These are phyloP conservation scores for Pseudocercospora cruenta DNA, from an alignment of 2,329 filamentous ascomycete species.

Conservation along the genomic window DNA sequence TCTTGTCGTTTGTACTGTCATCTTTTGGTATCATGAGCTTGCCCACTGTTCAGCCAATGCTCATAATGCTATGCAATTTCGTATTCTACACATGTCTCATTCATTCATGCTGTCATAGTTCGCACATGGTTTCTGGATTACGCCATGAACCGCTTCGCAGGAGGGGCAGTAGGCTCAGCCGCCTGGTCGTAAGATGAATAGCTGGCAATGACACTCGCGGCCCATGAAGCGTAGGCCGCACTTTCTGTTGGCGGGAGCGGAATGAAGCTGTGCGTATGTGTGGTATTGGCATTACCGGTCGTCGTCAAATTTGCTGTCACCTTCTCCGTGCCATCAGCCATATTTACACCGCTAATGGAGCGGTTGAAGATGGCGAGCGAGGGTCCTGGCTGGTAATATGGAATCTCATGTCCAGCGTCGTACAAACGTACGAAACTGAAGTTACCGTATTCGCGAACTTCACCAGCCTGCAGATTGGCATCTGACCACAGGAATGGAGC, in stretches of 20 bases:
- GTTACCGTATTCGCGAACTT: conserved; percentile 40
- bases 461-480: conserved; percentile 43
- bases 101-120: neutral
- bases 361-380: conserved; percentile 36
- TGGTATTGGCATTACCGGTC: conserved; percentile 41
- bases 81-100: neutral
- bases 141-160: neutral
- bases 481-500: conserved; percentile 36
- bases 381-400: conserved; percentile 46
- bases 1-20: neutral
- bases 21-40: neutral
- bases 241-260: conserved; percentile 37
- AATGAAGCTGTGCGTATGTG: conserved; percentile 45
- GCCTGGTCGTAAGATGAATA: conserved; percentile 17
- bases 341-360: conserved; percentile 41
- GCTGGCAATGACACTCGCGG: conserved; percentile 18
- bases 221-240: conserved; percentile 12
- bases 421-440: conserved; percentile 37
- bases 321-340: conserved; percentile 40
- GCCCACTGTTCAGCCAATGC: neutral
- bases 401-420: conserved; percentile 48
- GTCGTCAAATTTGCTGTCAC: conserved; percentile 42
- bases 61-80: neutral
- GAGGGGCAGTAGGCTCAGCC: conserved; percentile 2
- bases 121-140: neutral